These are phyloP conservation scores for Lactifluus rugatus DNA, from an alignment of 768 basidiomycete species.

Conservation along the genomic window DNA sequence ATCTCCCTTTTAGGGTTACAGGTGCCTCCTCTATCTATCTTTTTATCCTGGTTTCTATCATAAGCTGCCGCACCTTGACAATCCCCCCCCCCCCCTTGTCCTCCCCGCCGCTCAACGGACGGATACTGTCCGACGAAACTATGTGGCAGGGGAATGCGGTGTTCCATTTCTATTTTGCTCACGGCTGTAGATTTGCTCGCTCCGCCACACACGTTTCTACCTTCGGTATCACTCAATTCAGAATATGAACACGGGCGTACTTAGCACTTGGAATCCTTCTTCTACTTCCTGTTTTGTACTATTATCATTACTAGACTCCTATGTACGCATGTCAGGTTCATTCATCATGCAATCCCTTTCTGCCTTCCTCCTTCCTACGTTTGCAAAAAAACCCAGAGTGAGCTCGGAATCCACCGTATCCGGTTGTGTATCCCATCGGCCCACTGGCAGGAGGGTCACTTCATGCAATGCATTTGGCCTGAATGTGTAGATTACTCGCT, in stretches of 20 bases:
- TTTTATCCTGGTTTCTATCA: not conserved
- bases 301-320: slow-evolving; percentile 3
- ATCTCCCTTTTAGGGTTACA: not conserved
- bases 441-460: not conserved
- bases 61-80: not conserved
- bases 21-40: not conserved
- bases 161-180: not conserved
- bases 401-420: not conserved
- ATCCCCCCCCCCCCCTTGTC: not conserved
- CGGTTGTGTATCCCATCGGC: not conserved
- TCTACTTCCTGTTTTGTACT: not conserved
- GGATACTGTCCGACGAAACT: not conserved
- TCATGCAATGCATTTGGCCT: not conserved
- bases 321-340: not conserved
- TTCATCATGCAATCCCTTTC: not conserved
- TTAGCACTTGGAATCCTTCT: not conserved
- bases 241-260: not conserved
- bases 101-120: not conserved
- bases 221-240: not conserved
- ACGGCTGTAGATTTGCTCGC: not conserved
- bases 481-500: not conserved
- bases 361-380: not conserved
- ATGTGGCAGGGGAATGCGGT: not conserved
- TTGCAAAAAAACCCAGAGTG: not conserved
- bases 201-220: not conserved